Conservation (phyloP, 495 filamentous ascomycete species). For the Hypomontagnella monticulosa region DNA sequence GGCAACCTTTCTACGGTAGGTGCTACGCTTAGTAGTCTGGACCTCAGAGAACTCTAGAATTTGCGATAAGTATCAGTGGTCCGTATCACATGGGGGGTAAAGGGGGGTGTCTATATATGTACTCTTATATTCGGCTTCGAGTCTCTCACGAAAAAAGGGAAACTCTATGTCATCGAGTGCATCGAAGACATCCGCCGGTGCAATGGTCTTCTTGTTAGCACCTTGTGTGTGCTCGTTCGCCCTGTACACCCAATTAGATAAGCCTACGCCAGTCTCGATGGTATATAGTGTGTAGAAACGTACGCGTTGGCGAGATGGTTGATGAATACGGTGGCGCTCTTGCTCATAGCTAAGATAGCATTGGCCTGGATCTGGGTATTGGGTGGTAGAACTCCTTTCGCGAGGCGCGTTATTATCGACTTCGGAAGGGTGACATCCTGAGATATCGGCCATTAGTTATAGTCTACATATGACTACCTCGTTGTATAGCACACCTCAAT, state of each 20-base stretch:
- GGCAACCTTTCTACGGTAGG: constrained; percentile 60
- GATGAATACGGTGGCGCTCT: constrained; percentile 93
- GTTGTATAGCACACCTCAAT: constrained; percentile 51
- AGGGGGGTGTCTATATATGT: constrained; percentile 29
- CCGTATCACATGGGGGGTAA: background rate
- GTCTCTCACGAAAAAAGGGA: constrained; percentile 72
- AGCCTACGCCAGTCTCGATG: background rate
- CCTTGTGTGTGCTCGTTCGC: constrained; percentile 77
- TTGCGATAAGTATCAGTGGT: constrained; percentile 7
- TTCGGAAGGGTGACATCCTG: constrained; percentile 93
- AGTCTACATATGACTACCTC: background rate
- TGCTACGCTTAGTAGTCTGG: constrained; percentile 61
- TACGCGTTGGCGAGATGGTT: constrained; percentile 89
- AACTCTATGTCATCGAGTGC: constrained; percentile 88
- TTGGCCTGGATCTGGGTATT: constrained; percentile 96
- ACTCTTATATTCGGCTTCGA: constrained; percentile 72
- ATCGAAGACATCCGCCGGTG: constrained; percentile 81
- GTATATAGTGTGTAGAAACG: constrained; percentile 40
- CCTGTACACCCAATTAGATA: constrained; percentile 58
- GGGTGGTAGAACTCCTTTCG: constrained; percentile 94
- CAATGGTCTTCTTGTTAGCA: constrained; percentile 84
- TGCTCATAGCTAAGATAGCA: constrained; percentile 88
- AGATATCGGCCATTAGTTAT: background rate
- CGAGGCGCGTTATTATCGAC: constrained; percentile 90
- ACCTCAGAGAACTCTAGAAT: constrained; percentile 61